phyloP scores from a whole-genome alignment of 192 early-diverging fungal genomes.

The Podila epigama region DNA sequence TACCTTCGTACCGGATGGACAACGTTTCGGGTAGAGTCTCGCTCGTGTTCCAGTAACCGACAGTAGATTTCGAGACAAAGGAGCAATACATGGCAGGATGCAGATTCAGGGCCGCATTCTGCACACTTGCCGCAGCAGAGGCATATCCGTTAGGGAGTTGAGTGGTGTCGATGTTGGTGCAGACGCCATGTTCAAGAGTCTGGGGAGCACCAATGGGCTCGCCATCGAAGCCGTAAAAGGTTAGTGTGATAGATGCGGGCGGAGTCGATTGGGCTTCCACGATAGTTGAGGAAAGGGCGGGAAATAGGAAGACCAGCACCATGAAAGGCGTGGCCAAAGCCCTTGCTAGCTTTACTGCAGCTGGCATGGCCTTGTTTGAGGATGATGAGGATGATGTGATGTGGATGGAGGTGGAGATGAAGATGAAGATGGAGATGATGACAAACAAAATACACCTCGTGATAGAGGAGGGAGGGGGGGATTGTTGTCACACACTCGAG shows the following conservation, averaged over 20 bases:
- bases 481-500: too few species aligned
- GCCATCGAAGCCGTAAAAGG: background rate
- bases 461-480: too few species aligned
- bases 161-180: background rate
- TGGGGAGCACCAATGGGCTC: slow-evolving; percentile 8
- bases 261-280: background rate
- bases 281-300: background rate
- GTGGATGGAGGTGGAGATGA: background rate
- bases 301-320: background rate
- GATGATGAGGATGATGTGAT: background rate
- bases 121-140: background rate
- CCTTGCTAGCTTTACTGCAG: background rate
- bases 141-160: background rate
- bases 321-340: background rate
- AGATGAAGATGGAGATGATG: background rate
- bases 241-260: background rate
- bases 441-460: too few species aligned
- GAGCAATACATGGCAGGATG: slow-evolving; percentile 9
- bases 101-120: slow-evolving; percentile 26
- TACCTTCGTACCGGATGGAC: slow-evolving; percentile 19
- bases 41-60: slow-evolving; percentile 28
- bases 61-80: background rate
- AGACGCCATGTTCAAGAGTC: background rate
- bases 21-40: background rate
- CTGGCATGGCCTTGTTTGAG: background rate